Evolutionary conservation across 2,329 filamentous ascomycete species (phyloP), one percentile per base, ranked within the genome.

Genomic region (Colletotrichum endophyticum): DNA sequence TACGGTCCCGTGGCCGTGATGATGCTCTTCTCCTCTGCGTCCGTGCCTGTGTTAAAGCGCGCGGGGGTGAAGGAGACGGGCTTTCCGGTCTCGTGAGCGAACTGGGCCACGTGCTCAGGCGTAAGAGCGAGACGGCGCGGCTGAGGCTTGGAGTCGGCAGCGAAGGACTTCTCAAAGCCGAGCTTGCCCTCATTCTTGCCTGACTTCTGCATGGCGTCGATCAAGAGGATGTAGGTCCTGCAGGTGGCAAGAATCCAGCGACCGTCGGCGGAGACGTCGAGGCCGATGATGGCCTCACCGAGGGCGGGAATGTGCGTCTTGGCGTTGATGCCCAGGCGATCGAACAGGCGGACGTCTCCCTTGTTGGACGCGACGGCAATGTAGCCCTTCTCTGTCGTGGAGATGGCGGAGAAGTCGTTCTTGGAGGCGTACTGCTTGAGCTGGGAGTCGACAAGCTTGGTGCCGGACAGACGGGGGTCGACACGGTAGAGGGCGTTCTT

Each of bases 121-220:
- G 94, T 96, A 49, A 99, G 90, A 15, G 94, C 95, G 13, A 99
- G 92, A 80, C 97, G 95, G 71, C 95, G 94, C 44, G 97, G 97
- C 81, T 98, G 95, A 3, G 97, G 97, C 85, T 99, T 99, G 25
- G 93, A 91, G 83, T 98, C 96, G 79, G 98, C 98, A 5, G 95
- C 93, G 81, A 99, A 99, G 0, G 95, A 89, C 84, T 95, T 96
- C 86, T 99, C 96, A 82, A 99, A 99, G 3, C 97, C 97, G n/a
- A 99, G 93, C 86, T 98, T 98, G 83, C 97, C 97, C 83, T 97
- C 95, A 79, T 99, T 98, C 89, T 98, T 99, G 84, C 97, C 97
- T 1, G 93, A 91, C 83, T 97, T 96, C 83, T 99, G 97, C 80
- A 96, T 86, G 1, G 96, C 92, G 82, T 99, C 97, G 78, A 99